Conservation (phyloP, 2,329 filamentous ascomycete species). For the Penicillium sp. region DNA sequence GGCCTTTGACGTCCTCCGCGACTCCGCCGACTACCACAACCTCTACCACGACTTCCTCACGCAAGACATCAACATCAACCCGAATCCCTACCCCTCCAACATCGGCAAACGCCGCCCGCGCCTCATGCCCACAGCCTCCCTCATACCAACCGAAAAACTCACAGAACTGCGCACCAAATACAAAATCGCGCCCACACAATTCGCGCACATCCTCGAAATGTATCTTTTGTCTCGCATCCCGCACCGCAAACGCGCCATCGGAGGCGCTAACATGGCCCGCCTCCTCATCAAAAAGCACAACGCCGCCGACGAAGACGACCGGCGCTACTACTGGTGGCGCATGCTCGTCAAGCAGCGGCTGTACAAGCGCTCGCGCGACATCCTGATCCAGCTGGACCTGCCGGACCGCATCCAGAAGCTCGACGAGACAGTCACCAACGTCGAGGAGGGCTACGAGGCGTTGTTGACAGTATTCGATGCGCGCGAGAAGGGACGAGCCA, state of each 20-base stretch:
- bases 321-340: slow-evolving; percentile 63
- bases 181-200: slow-evolving; percentile 60
- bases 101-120: slow-evolving; percentile 35
- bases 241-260: slow-evolving; percentile 41
- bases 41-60: slow-evolving; percentile 51
- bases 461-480: slow-evolving; percentile 44
- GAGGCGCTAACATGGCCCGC: slow-evolving; percentile 50
- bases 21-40: slow-evolving; percentile 57
- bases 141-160: slow-evolving; percentile 51
- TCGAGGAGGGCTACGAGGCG: slow-evolving; percentile 57
- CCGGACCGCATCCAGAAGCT: slow-evolving; percentile 57
- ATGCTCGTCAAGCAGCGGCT: slow-evolving; percentile 61
- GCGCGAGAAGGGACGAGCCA: slow-evolving; percentile 24
- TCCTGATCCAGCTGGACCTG: slow-evolving; percentile 55
- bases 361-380: slow-evolving; percentile 57
- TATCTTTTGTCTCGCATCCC: slow-evolving; percentile 58
- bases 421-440: slow-evolving; percentile 54
- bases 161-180: slow-evolving; percentile 48
- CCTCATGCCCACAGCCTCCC: slow-evolving; percentile 47
- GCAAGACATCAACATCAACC: slow-evolving; percentile 46
- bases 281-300: slow-evolving; percentile 44
- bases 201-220: slow-evolving; percentile 60
- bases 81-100: slow-evolving; percentile 34
- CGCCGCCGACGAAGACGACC: slow-evolving; percentile 52
- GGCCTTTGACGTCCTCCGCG: slow-evolving; percentile 62